These are phyloP conservation scores for Eucalyptus tenuipes DNA, from an alignment of 345 rosid genomes.

Conservation along the genomic window DNA sequence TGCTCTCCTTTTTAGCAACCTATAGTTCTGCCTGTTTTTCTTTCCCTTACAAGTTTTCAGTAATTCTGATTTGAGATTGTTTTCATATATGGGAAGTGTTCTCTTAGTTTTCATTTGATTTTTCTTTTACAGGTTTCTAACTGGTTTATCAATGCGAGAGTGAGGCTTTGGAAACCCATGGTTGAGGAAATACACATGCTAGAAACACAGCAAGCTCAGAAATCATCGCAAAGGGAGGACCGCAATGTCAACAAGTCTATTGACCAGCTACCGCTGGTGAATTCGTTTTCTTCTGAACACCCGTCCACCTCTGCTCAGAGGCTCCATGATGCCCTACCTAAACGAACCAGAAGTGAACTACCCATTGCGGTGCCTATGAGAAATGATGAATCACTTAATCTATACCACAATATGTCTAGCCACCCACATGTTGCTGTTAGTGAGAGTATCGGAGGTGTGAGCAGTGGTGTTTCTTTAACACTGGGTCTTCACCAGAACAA, in stretches of 20 bases:
- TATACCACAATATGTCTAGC: conserved; percentile 21
- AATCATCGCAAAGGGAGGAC: conserved; percentile 35
- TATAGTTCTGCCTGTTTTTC: neutral
- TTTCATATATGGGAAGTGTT: neutral
- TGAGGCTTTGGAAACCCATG: conserved; percentile 96
- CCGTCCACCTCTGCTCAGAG: conserved; percentile 23
- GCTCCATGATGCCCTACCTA: conserved; percentile 25
- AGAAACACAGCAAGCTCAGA: conserved; percentile 59
- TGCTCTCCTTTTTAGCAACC: neutral
- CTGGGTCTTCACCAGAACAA: conserved; percentile 75
- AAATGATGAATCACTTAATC: conserved; percentile 7
- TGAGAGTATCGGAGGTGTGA: conserved; percentile 27
- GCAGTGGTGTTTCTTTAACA: conserved; percentile 57
- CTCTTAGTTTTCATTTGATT: neutral
- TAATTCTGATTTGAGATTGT: neutral
- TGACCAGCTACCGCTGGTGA: conserved; percentile 9
- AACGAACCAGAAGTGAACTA: conserved; percentile 32
- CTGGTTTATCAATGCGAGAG: conserved; percentile 94
- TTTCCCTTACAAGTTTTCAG: neutral
- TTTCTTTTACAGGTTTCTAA: conserved; percentile 51
- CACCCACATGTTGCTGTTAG: conserved; percentile 29
- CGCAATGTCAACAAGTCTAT: conserved; percentile 12
- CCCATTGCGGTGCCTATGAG: conserved; percentile 9
- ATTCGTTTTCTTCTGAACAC: conserved; percentile 9
- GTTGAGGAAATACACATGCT: conserved; percentile 86